Conservation (phyloP, 352 stramenopile genomes). For the Thraustochytrium sp. region DNA sequence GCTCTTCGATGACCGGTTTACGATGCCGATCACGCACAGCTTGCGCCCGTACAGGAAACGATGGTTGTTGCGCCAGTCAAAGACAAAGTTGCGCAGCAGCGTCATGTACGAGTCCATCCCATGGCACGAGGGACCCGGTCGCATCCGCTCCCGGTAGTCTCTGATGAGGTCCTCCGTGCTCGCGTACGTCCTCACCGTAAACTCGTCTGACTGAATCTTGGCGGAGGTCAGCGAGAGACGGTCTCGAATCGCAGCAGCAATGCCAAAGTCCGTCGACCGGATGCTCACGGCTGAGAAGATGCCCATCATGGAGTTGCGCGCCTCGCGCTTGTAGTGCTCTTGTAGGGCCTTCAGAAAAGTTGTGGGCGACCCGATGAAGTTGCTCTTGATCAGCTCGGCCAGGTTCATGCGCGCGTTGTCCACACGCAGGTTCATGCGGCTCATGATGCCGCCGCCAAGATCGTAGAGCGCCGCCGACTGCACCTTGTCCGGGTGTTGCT, state of each 20-base stretch:
- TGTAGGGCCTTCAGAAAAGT: not conserved
- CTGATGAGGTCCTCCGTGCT: constrained; percentile 9
- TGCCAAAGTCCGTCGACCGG: constrained; percentile 24
- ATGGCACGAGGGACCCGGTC: not conserved
- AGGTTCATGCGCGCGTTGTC: not conserved
- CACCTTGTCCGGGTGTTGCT: constrained; percentile 27
- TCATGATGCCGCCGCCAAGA: constrained; percentile 18
- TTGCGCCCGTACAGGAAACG: constrained; percentile 37
- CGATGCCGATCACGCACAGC: not conserved
- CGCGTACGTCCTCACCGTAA: not conserved
- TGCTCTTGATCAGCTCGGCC: constrained; percentile 10
- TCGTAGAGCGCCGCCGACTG: constrained; percentile 19
- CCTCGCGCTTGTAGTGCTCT: constrained; percentile 15
- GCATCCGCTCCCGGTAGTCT: not conserved
- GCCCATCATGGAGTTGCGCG: constrained; percentile 10
- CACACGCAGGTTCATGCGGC: constrained; percentile 24
- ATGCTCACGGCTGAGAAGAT: not conserved
- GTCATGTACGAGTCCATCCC: not conserved
- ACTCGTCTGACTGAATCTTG: constrained; percentile 27
- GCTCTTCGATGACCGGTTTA: not conserved
- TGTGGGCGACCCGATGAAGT: constrained; percentile 23
- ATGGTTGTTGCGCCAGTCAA: constrained; percentile 32
- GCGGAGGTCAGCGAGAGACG: constrained; percentile 12
- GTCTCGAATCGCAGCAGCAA: constrained; percentile 8
- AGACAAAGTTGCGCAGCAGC: constrained; percentile 21